phyloP scores from a whole-genome alignment of 305 asterid genomes.

The Solanum hybrid region DNA sequence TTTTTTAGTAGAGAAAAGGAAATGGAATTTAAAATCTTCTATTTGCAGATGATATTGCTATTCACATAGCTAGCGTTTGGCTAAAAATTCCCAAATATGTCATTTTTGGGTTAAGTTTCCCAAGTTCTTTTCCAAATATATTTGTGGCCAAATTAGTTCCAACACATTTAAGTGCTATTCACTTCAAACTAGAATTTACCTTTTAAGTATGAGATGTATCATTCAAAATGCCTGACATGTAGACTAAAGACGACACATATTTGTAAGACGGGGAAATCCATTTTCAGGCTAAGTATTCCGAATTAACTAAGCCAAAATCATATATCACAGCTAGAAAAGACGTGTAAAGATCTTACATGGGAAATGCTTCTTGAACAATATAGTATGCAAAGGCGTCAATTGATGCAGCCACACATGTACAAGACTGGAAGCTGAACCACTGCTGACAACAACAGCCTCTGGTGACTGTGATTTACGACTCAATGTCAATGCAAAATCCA shows the following conservation, averaged over 20 bases:
- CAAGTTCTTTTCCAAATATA: too few relatives aligned
- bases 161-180: neutral
- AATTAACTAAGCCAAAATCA: neutral
- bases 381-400: slow-evolving; percentile 59
- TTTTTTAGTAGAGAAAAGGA: too few relatives aligned
- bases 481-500: slow-evolving; percentile 21
- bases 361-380: neutral
- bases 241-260: neutral
- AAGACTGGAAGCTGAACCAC: slow-evolving; percentile 9
- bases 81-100: too few relatives aligned
- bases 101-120: too few relatives aligned
- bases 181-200: neutral
- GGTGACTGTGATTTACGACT: slow-evolving; percentile 17
- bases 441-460: slow-evolving; percentile 14
- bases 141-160: neutral
- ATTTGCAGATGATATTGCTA: too few relatives aligned
- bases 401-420: slow-evolving; percentile 41
- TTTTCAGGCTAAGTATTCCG: slow-evolving; percentile 4
- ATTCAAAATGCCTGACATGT: neutral
- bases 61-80: too few relatives aligned
- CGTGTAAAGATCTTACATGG: neutral
- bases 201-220: neutral
- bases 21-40: too few relatives aligned
- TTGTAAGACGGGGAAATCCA: neutral
- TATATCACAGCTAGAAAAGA: neutral